Base-by-base conservation (phyloP, 306 rosid genomes). In the Cyamopsis tetragonoloba region DNA sequence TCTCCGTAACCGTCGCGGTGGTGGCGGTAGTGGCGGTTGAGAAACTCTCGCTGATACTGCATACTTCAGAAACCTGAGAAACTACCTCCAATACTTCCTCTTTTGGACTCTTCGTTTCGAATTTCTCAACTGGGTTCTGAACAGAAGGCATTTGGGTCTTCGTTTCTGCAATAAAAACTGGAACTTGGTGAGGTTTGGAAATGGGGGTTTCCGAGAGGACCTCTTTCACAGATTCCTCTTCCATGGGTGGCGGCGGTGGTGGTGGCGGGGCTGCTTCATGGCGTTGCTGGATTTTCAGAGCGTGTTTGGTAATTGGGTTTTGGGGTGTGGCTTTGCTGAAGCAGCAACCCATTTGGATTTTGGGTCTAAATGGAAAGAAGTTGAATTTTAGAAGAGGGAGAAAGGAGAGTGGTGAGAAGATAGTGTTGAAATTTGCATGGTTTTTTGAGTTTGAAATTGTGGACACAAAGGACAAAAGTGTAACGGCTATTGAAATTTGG, bases 201-300 rank as follows among this genome's bases (percentile, higher is more conserved):
- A 90, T 67, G 53, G 95, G 91, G 50, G 91, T 95, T 68, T 93
- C 99, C 0, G 89, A 88, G 43, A 90, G 90, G 14, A 93, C 99
- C 74, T 90, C 99, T 57, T 93, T 93, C 51, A 93, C 99, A 3
- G 80, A 63, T 77, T 93, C 99, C 63, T 86, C 98, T 51, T 88
- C 90, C 0, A 66, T 64, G 0, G 69, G 66, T 1, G 65, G 70
- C 7, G 79, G 62, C 48, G 43, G 39, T 13, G 59, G 64, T 10
- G n/a, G n/a, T n/a, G n/a, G n/a, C n/a, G 58, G 49, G 53, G 73
- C 59, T 14, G n/a, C 61, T 27, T 66, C 80, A 19, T 23, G 73
- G 31, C 63, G 48, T 60, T 73, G 71, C 7, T 13, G 24, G 74
- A 12, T 49, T 70, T 59, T 15, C 31, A 34, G 70, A 63, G 39